phyloP scores from a whole-genome alignment of 2,329 filamentous ascomycete genomes.

The Septoria linicola region DNA sequence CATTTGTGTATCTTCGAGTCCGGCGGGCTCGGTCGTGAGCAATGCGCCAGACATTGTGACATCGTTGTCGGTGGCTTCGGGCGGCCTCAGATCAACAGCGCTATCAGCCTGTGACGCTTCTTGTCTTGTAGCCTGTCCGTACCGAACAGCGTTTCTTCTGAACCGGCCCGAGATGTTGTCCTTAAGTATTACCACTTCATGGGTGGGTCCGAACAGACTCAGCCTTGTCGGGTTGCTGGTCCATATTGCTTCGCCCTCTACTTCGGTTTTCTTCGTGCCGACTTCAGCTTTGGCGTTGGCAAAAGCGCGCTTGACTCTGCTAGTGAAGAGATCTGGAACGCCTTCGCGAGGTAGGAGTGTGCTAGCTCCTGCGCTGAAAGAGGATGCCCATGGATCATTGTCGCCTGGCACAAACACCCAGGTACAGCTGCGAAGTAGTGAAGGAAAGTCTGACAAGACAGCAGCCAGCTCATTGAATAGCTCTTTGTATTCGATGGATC shows the following conservation, averaged over 20 bases:
- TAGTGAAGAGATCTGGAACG: conserved; percentile 88
- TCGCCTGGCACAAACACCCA: conserved; percentile 95
- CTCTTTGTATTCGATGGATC: conserved; percentile 95
- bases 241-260: conserved; percentile 76
- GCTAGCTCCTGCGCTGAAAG: conserved; percentile 74
- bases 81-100: conserved; percentile 18
- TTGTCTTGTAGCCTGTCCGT: conserved; percentile 53
- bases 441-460: conserved; percentile 77
- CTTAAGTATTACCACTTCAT: conserved; percentile 82
- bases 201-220: conserved; percentile 79
- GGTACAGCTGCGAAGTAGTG: conserved; percentile 72
- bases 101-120: conserved; percentile 23
- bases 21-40: conserved; percentile 26
- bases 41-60: conserved; percentile 34
- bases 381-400: conserved; percentile 94
- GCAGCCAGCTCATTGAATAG: conserved; percentile 86
- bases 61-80: conserved; percentile 22
- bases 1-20: conserved; percentile 21
- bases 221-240: conserved; percentile 82
- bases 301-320: conserved; percentile 77
- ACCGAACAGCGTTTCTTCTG: conserved; percentile 70
- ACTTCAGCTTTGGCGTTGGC: conserved; percentile 71
- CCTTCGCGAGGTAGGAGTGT: conserved; percentile 66
- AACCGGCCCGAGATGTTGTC: conserved; percentile 83
- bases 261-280: conserved; percentile 47